Conservation (phyloP, 1,139 yeast species). For the Yamadazyma spencermartinsiae region DNA sequence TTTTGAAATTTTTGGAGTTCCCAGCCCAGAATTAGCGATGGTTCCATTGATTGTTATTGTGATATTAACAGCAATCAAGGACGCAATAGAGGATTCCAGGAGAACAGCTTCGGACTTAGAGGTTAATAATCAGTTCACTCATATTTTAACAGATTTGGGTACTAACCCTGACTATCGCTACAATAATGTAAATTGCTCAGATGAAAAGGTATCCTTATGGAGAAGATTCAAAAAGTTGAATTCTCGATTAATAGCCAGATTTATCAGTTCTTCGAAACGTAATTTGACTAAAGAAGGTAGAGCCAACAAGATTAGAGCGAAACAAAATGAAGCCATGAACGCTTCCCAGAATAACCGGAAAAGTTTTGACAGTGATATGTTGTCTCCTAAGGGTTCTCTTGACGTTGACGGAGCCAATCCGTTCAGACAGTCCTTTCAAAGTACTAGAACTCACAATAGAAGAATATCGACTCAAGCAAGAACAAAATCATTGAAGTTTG, state of each 20-base stretch:
- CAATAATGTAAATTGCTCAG: constrained; percentile 44
- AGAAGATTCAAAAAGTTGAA: constrained; percentile 58
- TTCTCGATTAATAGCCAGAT: constrained; percentile 30
- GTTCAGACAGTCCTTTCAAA: constrained; percentile 28
- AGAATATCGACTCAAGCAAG: constrained; percentile 11
- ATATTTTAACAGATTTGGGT: constrained; percentile 29
- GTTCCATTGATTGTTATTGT: constrained; percentile 63
- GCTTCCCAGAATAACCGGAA: constrained; percentile 20
- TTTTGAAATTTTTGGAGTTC: constrained; percentile 58
- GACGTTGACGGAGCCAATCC: constrained; percentile 19
- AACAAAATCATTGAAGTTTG: constrained; percentile 29
- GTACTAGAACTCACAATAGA: background rate
- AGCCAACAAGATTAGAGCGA: constrained; percentile 30
- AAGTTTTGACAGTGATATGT: constrained; percentile 36
- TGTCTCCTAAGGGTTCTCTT: constrained; percentile 19
- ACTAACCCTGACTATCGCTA: constrained; percentile 20
- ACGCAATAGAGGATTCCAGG: constrained; percentile 59
- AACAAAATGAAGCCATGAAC: constrained; percentile 13
- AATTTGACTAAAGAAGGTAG: constrained; percentile 42
- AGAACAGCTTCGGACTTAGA: constrained; percentile 55
- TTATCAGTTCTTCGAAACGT: constrained; percentile 29
- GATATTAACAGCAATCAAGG: constrained; percentile 53
- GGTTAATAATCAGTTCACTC: constrained; percentile 52
- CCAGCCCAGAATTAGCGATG: constrained; percentile 54
- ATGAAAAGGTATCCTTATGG: constrained; percentile 57